Base-by-base conservation (phyloP, 2,329 filamentous ascomycete species). In the Aspergillus texensis region DNA sequence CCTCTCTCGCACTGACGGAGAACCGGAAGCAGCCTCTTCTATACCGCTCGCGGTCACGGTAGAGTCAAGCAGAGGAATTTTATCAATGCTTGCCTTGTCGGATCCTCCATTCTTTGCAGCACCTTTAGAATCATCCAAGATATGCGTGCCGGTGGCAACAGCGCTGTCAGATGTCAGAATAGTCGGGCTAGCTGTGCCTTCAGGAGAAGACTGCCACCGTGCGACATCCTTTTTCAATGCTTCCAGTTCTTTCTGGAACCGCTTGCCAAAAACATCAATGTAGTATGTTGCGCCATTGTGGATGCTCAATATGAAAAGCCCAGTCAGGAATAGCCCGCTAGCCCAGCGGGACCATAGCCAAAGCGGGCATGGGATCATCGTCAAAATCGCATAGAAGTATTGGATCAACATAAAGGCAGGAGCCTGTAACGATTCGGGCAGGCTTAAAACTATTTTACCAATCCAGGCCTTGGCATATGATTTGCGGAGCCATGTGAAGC, bases 251-350 rank as follows among this genome's bases (percentile, higher is more conserved):
- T 94, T 97, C 82, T 99, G 93, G 83, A 99, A 98, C 2, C 94
- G 88, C 72, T 92, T 96, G 60, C 96, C 95, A 76, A 98, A 99
- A 1, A 98, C 92, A 72, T 99, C 95, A 73, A 99, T 98, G 79
- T 99, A 99, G 78, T 91, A 99, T 0, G 94, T 98, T 21, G 95
- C 93, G 36, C 95, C 95, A 71, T 99, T 99, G 82, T 97, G 96
- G 61, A 97, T 91, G 70, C 92, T 96, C 93, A 94, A 97, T 50
- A 88, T 84, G 74, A 99, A 98, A n/a, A 99, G 89, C 2, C 87
- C 80, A 60, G 90, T 83, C 53, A 99, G 83, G 79, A 97, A 99
- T 0, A 77, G 69, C 2, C 89, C 88, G 46, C 91, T 95, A 0
- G 92, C 89, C 85, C 89, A 92, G 52, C 90, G 88, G 74, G 89